Conservation (phyloP, 2,329 filamentous ascomycete species). For the Apiospora saccharicola region DNA sequence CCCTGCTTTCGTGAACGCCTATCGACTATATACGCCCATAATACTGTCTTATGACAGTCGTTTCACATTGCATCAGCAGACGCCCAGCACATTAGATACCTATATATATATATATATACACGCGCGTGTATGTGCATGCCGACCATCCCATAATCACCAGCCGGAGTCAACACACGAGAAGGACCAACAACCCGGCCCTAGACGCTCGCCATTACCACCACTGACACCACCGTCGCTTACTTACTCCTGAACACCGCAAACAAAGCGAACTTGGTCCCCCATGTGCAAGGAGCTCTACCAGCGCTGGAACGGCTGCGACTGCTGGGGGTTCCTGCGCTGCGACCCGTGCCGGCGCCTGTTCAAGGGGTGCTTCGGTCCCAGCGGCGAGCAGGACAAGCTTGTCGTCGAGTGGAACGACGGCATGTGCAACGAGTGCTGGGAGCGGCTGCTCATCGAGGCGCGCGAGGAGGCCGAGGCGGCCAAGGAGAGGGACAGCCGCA, state of each 20-base stretch:
- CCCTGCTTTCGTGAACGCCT: neutral
- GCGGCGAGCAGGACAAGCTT: constrained; percentile 43
- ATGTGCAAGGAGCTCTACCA: constrained; percentile 46
- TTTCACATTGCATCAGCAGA: neutral
- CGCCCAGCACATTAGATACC: neutral
- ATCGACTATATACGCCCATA: neutral
- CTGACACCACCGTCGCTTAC: neutral
- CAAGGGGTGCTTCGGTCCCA: constrained; percentile 42
- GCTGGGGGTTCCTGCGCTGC: constrained; percentile 43
- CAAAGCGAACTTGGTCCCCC: neutral
- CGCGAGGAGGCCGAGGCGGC: constrained; percentile 39
- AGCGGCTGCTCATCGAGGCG: constrained; percentile 41
- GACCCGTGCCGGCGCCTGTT: constrained; percentile 42
- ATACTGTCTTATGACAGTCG: neutral
- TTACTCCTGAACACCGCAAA: neutral
- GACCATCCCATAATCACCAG: neutral
- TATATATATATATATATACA: neutral
- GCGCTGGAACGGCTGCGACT: constrained; percentile 42
- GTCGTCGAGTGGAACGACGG: constrained; percentile 42
- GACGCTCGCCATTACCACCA: neutral
- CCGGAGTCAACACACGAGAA: neutral
- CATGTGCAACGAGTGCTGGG: constrained; percentile 45
- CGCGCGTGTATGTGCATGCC: neutral
- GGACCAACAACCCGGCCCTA: neutral
- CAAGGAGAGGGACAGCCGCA: neutral